Conservation (phyloP, 108 stramenopile genomes). For the Licmophora abbreviata region DNA sequence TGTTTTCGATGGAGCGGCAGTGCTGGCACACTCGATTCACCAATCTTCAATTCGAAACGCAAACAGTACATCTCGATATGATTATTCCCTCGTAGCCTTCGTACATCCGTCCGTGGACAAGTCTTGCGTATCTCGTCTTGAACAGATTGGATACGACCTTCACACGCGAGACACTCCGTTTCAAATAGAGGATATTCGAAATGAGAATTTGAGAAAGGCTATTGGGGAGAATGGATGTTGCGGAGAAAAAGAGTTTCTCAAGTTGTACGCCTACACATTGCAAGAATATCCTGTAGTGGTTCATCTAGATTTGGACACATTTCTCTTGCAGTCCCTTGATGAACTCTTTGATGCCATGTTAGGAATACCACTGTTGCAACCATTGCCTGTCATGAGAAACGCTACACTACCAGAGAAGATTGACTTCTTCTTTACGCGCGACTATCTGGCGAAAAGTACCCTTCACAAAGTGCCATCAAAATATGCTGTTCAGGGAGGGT, state of each 20-base stretch:
- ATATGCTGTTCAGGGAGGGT: constrained; percentile 86
- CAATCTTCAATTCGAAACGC: constrained; percentile 21
- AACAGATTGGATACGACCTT: constrained; percentile 39
- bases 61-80: constrained; percentile 25
- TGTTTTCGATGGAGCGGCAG: constrained; percentile 41
- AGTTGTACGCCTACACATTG: constrained; percentile 79
- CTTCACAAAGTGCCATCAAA: constrained; percentile 29
- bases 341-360: constrained; percentile 58
- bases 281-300: constrained; percentile 58
- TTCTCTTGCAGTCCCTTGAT: constrained; percentile 57
- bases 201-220: constrained; percentile 1
- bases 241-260: constrained; percentile 77
- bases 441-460: constrained; percentile 36
- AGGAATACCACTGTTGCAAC: neutral
- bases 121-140: constrained; percentile 17
- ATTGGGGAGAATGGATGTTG: constrained; percentile 65
- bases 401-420: constrained; percentile 24
- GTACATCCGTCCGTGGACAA: constrained; percentile 45
- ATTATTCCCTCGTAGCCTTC: constrained; percentile 44
- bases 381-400: constrained; percentile 17
- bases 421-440: constrained; percentile 58
- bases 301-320: constrained; percentile 56
- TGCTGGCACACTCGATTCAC: constrained; percentile 48
- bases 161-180: constrained; percentile 43
- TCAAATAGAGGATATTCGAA: constrained; percentile 32